phyloP scores from a whole-genome alignment of 768 basidiomycete species.

The Auriscalpium vulgare region DNA sequence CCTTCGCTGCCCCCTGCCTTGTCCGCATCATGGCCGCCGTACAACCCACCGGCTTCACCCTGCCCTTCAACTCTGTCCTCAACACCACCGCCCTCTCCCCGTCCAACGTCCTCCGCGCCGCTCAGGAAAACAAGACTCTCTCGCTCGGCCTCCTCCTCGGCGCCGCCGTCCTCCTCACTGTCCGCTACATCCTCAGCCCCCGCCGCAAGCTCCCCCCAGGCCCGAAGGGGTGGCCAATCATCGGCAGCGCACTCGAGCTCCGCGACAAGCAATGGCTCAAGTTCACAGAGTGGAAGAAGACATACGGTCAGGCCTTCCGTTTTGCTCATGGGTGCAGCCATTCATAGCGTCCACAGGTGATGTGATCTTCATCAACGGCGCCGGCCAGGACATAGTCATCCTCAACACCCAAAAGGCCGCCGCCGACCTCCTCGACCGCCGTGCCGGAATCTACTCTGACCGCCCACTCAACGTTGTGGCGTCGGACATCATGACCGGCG shows the following conservation, averaged over 20 bases:
- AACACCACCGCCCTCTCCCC: background rate
- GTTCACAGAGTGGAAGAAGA: background rate
- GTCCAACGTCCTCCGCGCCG: background rate
- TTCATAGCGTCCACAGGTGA: background rate
- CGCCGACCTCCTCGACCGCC: background rate
- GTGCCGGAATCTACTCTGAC: background rate
- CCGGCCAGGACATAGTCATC: background rate
- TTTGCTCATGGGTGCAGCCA: background rate
- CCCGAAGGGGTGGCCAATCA: background rate
- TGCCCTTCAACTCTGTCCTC: background rate
- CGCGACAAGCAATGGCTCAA: background rate
- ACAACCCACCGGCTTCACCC: background rate
- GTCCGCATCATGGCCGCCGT: background rate
- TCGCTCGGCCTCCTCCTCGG: slow-evolving; percentile 7
- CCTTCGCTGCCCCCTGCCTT: background rate
- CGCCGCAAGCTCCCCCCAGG: background rate
- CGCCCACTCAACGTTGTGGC: background rate
- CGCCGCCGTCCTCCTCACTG: background rate
- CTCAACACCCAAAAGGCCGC: background rate
- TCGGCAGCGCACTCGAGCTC: background rate
- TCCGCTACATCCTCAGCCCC: background rate
- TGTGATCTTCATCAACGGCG: background rate
- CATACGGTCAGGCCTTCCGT: background rate
- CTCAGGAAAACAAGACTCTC: slow-evolving; percentile 4
- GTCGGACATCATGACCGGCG: background rate